Percentiles rank a stretch among this genome's conserved stretches.
Conservation (phyloP, 805 yeast species). For the Kluyveromyces aestuarii region DNA sequence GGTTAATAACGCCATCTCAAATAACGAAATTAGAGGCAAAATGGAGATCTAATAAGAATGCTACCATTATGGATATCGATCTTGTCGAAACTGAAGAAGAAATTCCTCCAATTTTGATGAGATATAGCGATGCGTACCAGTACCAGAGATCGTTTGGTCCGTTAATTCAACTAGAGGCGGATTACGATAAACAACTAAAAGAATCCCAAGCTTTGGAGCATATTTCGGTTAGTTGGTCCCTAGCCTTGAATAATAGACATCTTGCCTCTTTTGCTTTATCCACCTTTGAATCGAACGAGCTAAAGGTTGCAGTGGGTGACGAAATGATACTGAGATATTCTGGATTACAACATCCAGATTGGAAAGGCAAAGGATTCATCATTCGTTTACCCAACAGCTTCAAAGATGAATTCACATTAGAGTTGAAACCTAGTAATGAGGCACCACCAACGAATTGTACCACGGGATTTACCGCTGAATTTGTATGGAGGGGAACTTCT, state of each 20-base stretch:
- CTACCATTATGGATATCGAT: constrained; percentile 61
- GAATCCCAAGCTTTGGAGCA: constrained; percentile 73
- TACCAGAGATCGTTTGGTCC: constrained; percentile 85
- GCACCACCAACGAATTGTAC: constrained; percentile 46
- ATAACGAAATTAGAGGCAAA: constrained; percentile 66
- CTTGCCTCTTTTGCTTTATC: constrained; percentile 63
- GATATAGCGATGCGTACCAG: constrained; percentile 75
- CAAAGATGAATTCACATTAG: constrained; percentile 64
- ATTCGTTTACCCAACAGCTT: constrained; percentile 59
- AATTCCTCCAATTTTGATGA: constrained; percentile 60
- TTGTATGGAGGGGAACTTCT: constrained; percentile 82
- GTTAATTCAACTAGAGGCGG: constrained; percentile 71
- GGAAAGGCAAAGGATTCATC: constrained; percentile 70
- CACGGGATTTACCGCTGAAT: constrained; percentile 70
- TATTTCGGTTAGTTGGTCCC: constrained; percentile 64
- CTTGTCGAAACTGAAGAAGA: constrained; percentile 45
- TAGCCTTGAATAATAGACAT: constrained; percentile 54
- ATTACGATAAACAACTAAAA: constrained; percentile 61
- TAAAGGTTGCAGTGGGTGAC: constrained; percentile 78
- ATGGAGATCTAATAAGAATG: constrained; percentile 68
- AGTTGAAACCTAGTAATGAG: constrained; percentile 38
- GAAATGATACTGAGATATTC: constrained; percentile 60
- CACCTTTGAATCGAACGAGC: constrained; percentile 52
- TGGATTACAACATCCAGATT: constrained; percentile 48
- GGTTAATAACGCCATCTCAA: constrained; percentile 51